Evolutionary conservation across 768 basidiomycete species (phyloP), one percentile per base, ranked within the genome.

Genomic region (Pleurotus tuoliensis): DNA sequence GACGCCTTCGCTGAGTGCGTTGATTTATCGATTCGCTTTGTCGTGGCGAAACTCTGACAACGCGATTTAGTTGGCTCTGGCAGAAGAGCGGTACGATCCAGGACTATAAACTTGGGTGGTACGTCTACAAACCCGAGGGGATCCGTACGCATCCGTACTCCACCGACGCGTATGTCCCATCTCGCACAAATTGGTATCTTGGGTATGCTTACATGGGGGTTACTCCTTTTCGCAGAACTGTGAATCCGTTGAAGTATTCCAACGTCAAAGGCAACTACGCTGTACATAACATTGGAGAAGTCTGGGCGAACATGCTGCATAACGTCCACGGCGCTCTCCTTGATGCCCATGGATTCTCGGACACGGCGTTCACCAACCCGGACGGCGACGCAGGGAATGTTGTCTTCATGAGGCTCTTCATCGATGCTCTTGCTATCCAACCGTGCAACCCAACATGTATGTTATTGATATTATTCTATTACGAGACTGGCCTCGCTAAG

Each of bases 251-350:
- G 30, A 64, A 58, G 9, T 76, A 76, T 60, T 69, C 71, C 3
- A 69, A 62, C 30, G 50, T 76, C 47, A 59, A 64, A 45, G 60
- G 55, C 5, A 62, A 69, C 22, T 69, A 61, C 47, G 74, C 74
- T 59, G 73, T 73, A 2, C 75, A 77, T 62, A 64, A 34, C 45
- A 83, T 86, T 55, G 85, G 85, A 44, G 84, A 86, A 64, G 76
- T 86, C 25, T 79, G 76, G 76, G 76, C 78, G 1, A 78, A 75
- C 63, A 74, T 76, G 55, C 68, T 78, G 0, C 74, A 74, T 59
- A 75, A 75, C 44, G 72, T 79, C 5, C 74, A 73, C 48, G 72
- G 74, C 18, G 68, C 67, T 0, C 73, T 78, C 3, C 75, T 78
- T 5, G 59, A 34, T 0, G 65, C 65, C 7, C 69, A 65, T 47